These are phyloP conservation scores for Calonectria multiphialidica DNA, from an alignment of 2,329 filamentous ascomycete species.

Conservation along the genomic window DNA sequence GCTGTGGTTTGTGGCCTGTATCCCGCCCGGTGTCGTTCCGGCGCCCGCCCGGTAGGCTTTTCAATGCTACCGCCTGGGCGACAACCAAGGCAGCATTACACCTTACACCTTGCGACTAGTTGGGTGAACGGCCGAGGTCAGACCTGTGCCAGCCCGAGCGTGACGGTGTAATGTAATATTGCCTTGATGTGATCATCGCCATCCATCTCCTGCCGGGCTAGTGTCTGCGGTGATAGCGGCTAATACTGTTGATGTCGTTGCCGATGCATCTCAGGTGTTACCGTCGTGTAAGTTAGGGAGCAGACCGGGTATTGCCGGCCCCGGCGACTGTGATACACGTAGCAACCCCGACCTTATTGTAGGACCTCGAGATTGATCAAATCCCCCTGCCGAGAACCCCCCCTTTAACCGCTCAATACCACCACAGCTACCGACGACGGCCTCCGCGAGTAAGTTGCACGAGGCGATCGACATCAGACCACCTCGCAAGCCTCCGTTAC, in stretches of 20 bases:
- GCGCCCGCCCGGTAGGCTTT: neutral
- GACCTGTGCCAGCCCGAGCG: neutral
- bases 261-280: constrained; percentile 5
- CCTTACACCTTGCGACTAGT: neutral
- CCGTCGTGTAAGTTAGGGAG: neutral
- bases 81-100: neutral
- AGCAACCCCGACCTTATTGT: neutral
- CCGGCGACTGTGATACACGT: constrained; percentile 16
- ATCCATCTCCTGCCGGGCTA: neutral
- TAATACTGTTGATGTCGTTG: neutral
- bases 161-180: constrained; percentile 4
- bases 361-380: neutral
- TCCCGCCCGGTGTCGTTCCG: constrained; percentile 15
- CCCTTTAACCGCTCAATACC: constrained; percentile 20
- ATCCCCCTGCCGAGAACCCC: neutral
- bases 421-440: constrained; percentile 27
- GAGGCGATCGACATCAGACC: constrained; percentile 43
- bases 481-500: constrained; percentile 39
- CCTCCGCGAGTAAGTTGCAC: constrained; percentile 38
- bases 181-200: neutral
- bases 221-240: constrained; percentile 9
- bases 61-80: constrained; percentile 1
- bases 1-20: constrained; percentile 17
- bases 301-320: constrained; percentile 23
- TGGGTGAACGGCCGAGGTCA: neutral